phyloP scores from a whole-genome alignment of 2,329 filamentous ascomycete species.

The Diaporthe batatas region DNA sequence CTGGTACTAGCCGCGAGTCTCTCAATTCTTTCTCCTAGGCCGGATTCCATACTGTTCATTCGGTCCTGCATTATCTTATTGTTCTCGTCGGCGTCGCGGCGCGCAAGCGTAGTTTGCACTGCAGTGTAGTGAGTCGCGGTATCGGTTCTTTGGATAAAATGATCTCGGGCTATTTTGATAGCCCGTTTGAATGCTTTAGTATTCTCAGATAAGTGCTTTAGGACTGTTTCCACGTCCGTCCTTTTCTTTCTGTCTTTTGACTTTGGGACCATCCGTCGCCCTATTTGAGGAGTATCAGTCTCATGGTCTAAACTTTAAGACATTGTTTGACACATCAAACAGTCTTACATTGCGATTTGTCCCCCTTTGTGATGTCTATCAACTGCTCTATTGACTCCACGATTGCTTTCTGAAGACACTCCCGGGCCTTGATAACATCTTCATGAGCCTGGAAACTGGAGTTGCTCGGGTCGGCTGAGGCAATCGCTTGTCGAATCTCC shows the following conservation, averaged over 20 bases:
- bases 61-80: background rate
- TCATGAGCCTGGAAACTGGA: slow-evolving; percentile 8
- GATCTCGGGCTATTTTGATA: slow-evolving; percentile 8
- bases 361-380: slow-evolving; percentile 10
- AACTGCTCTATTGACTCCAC: slow-evolving; percentile 27
- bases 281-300: background rate
- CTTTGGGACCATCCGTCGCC: slow-evolving; percentile 18
- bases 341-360: slow-evolving; percentile 17
- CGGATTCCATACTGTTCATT: background rate
- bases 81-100: background rate
- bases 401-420: slow-evolving; percentile 11
- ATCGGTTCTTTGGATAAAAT: background rate
- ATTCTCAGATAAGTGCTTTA: slow-evolving; percentile 19
- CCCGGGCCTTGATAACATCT: slow-evolving; percentile 1
- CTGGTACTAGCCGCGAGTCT: too few species aligned
- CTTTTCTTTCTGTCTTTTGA: slow-evolving; percentile 10
- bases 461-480: slow-evolving; percentile 9
- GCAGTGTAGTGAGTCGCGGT: background rate
- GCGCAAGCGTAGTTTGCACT: background rate
- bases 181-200: slow-evolving; percentile 4
- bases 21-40: too few species aligned
- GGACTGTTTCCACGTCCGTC: slow-evolving; percentile 3
- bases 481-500: slow-evolving; percentile 19
- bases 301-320: too few species aligned
- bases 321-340: accelerated